Percentiles rank a stretch among this genome's conserved stretches.
Conservation (phyloP, 2,329 filamentous ascomycete genomes). For the Penicillium sp. region DNA sequence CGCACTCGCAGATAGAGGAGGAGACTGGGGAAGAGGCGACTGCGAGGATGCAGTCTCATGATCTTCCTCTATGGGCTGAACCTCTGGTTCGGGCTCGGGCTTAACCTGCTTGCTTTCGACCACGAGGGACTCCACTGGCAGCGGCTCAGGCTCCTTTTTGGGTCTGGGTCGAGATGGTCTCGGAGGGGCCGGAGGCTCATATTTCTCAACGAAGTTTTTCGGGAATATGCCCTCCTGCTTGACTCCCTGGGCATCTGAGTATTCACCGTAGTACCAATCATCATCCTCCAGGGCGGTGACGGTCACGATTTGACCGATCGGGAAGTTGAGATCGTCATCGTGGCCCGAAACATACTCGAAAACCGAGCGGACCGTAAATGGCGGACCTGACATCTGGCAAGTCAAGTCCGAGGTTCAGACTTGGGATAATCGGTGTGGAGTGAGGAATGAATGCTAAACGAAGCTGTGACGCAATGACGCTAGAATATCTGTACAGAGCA, state of each 20-base stretch:
- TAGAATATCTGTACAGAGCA: constrained; percentile 20
- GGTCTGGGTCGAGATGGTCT: constrained; percentile 72
- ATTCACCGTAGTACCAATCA: constrained; percentile 92
- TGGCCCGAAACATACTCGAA: constrained; percentile 92
- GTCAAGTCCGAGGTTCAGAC: constrained; percentile 23
- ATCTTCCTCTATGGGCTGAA: constrained; percentile 25
- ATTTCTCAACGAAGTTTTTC: constrained; percentile 95
- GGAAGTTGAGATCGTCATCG: constrained; percentile 90
- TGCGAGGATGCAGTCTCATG: constrained; percentile 21
- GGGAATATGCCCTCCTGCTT: constrained; percentile 88
- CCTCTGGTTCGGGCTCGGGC: constrained; percentile 35
- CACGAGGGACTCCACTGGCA: constrained; percentile 29
- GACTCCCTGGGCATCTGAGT: constrained; percentile 69
- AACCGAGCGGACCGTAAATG: constrained; percentile 92
- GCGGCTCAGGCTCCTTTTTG: constrained; percentile 59
- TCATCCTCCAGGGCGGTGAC: constrained; percentile 89
- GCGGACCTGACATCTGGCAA: constrained; percentile 63
- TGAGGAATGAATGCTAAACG: constrained; percentile 16
- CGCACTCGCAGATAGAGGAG: constrained; percentile 23
- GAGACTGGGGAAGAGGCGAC: constrained; percentile 20
- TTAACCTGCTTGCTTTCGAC: constrained; percentile 28
- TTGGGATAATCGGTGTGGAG: constrained; percentile 26
- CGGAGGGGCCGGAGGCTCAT: constrained; percentile 85
- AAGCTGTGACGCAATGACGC: constrained; percentile 13
- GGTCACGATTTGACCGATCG: constrained; percentile 82